Evolutionary conservation across 495 filamentous ascomycete species (phyloP).

Genomic region (Penicillium bovifimosum): DNA sequence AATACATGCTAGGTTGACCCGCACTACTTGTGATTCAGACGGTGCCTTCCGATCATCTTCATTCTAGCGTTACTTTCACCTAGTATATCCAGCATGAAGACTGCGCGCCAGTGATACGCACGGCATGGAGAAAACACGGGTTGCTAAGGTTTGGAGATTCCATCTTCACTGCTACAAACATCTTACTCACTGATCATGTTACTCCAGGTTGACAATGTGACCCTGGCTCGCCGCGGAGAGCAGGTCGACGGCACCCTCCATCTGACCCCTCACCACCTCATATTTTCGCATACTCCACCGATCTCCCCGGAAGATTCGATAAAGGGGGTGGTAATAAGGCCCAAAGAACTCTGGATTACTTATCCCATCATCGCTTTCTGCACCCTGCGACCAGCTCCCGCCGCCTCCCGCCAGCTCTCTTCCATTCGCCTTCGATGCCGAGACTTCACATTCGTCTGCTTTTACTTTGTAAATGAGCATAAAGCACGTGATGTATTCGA

Average conservation of each 20-base stretch:
- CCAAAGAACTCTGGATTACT: slow-evolving; percentile 85
- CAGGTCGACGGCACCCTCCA: slow-evolving; percentile 57
- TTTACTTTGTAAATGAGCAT: slow-evolving; percentile 74
- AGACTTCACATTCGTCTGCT: slow-evolving; percentile 88
- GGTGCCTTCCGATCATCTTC: background rate
- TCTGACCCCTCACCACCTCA: slow-evolving; percentile 61
- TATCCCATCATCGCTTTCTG: slow-evolving; percentile 85
- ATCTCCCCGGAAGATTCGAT: slow-evolving; percentile 30
- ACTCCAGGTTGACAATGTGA: slow-evolving; percentile 55
- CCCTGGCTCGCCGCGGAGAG: slow-evolving; percentile 55
- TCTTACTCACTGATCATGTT: slow-evolving; percentile 5
- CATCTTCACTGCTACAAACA: background rate
- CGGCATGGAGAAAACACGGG: slow-evolving; percentile 53
- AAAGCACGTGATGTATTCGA: slow-evolving; percentile 85
- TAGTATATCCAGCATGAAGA: slow-evolving; percentile 29
- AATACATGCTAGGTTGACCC: background rate
- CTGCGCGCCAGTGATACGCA: slow-evolving; percentile 33
- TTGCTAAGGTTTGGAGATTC: slow-evolving; percentile 43
- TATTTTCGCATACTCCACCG: slow-evolving; percentile 51
- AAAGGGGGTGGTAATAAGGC: slow-evolving; percentile 34
- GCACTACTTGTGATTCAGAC: background rate
- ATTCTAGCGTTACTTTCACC: slow-evolving; percentile 6
- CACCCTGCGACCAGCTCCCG: slow-evolving; percentile 63
- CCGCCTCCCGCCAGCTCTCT: slow-evolving; percentile 64
- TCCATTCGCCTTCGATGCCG: slow-evolving; percentile 84